Base-by-base conservation (phyloP, 768 basidiomycete species). In the Russula olivacea region DNA sequence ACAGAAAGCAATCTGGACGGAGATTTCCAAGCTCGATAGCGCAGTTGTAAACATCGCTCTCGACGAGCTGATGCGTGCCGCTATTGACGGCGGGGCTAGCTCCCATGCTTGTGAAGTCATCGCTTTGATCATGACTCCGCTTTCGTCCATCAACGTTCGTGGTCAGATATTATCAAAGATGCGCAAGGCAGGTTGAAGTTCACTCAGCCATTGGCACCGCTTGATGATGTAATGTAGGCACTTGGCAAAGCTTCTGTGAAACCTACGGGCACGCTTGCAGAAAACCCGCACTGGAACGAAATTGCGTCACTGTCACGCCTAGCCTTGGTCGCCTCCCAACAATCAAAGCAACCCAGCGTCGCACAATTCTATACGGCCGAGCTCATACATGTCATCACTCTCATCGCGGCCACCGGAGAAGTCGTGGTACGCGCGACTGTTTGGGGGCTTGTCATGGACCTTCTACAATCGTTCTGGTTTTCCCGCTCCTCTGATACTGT, bases 331-430 rank as follows among this genome's bases (percentile, higher is more conserved):
- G 83, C 90, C 21, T 83, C 86, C 55, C 86, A 89, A 65, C 83
- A 86, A 52, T 80, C 84, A 0, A 81, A 81, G 52, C 81, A 86
- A 36, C 76, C 82, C 2, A 78, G 80, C 14, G 84, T 87, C 64
- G 84, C 82, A 56, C 89, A 91, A 68, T 77, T 94, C 30, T 93
- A 86, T 70, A 81, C 93, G 4, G 89, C 94, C 0, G 94, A 97
- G 71, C 78, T 90, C 36, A 78, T 87, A 49, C 91, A 97, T 72
- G 77, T 91, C 43, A 83, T 91, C 65, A 86, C 87, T 6, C 77
- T 95, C n/a, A 77, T 89, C 1, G 83, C 88, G 8, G 89, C 83
- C 11, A 84, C 84, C 40, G 94, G 94, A 12, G 82, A 88, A 7
- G 74, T 85, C 0, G 74, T 85, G 14, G 83, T 93, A 54, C 85